Conservation (phyloP, 1,139 yeast genomes). For the Magnusiomyces ingens region DNA sequence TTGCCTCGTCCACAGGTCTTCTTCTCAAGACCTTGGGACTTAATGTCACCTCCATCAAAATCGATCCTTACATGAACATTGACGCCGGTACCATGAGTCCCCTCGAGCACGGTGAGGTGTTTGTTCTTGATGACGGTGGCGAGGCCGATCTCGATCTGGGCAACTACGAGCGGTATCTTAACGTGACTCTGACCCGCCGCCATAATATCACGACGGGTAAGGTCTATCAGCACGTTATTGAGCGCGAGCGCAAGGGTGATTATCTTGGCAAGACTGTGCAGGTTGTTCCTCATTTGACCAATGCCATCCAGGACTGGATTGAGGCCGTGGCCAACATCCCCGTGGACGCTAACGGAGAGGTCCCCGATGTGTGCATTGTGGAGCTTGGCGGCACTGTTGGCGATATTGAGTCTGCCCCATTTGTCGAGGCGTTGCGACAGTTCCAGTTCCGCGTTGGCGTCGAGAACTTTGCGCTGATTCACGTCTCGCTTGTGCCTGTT, state of each 20-base stretch:
- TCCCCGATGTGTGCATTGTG: slow-evolving; percentile 86
- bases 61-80: slow-evolving; percentile 97
- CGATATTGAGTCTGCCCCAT: slow-evolving; percentile 97
- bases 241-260: slow-evolving; percentile 93
- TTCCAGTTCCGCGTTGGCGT: slow-evolving; percentile 95
- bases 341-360: slow-evolving; percentile 84
- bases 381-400: slow-evolving; percentile 99
- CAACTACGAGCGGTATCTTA: slow-evolving; percentile 92
- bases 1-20: slow-evolving; percentile 95
- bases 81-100: slow-evolving; percentile 99
- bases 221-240: slow-evolving; percentile 88
- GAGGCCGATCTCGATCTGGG: slow-evolving; percentile 98
- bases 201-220: slow-evolving; percentile 98
- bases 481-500: slow-evolving; percentile 94
- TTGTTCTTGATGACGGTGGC: slow-evolving; percentile 96
- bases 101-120: slow-evolving; percentile 97
- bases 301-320: slow-evolving; percentile 98
- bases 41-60: slow-evolving; percentile 93
- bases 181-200: slow-evolving; percentile 84
- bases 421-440: slow-evolving; percentile 97
- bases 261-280: slow-evolving; percentile 99
- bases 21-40: slow-evolving; percentile 87
- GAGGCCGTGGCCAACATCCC: slow-evolving; percentile 88
- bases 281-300: slow-evolving; percentile 96
- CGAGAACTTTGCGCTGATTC: slow-evolving; percentile 91